phyloP scores from a whole-genome alignment of 306 rosid genomes.

The Spatholobus suberectus region DNA sequence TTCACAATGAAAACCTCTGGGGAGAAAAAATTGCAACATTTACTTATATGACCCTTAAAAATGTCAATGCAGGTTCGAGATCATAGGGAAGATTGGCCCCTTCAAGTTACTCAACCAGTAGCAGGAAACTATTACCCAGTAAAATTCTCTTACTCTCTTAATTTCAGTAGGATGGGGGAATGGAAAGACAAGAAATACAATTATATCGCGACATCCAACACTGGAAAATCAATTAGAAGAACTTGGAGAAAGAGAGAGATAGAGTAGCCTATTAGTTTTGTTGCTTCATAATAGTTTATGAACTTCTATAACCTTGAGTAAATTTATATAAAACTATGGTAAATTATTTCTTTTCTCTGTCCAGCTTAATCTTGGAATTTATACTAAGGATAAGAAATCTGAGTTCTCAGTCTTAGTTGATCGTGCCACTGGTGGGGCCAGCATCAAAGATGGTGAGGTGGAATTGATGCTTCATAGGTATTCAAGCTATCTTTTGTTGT shows the following conservation, averaged over 20 bases:
- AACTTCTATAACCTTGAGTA: neutral
- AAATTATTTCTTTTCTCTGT: conserved; percentile 4
- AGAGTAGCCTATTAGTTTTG: neutral
- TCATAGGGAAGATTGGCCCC: conserved; percentile 81
- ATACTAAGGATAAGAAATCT: conserved; percentile 62
- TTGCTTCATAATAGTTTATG: neutral
- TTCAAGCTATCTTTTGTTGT: neutral
- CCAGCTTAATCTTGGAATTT: conserved; percentile 92
- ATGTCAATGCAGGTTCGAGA: conserved; percentile 71
- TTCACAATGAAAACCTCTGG: neutral
- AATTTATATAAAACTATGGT: neutral
- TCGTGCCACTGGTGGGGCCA: conserved; percentile 87
- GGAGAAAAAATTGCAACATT: neutral
- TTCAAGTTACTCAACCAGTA: conserved; percentile 76
- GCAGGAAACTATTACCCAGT: conserved; percentile 98
- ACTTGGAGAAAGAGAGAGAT: neutral
- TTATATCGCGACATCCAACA: neutral
- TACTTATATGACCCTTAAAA: conserved; percentile 19
- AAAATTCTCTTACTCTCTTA: conserved; percentile 39
- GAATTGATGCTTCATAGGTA: conserved; percentile 97
- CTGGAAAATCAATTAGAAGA: neutral
- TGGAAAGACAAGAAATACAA: neutral
- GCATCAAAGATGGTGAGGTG: conserved; percentile 81
- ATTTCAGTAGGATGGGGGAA: neutral
- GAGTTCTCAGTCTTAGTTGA: conserved; percentile 90